A percentile compares a stretch with the other conserved stretches of the same genome.
phyloP scores from a whole-genome alignment of 495 filamentous ascomycete genomes.

The Penicillium ochrochloron region DNA sequence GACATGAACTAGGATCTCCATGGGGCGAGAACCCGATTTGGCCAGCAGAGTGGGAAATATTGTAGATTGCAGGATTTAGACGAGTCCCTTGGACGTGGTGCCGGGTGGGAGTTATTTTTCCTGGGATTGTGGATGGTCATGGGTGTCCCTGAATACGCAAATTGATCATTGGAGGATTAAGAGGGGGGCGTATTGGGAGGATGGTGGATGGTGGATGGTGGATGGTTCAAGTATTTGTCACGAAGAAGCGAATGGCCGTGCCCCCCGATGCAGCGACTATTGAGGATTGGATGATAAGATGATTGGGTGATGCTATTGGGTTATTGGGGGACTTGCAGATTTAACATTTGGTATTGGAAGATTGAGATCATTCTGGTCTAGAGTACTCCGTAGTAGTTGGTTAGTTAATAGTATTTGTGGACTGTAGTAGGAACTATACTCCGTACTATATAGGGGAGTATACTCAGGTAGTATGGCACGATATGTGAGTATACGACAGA shows the following conservation, averaged over 20 bases:
- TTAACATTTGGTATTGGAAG: not conserved
- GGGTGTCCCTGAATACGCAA: not conserved
- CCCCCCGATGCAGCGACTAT: slow-evolving; percentile 4
- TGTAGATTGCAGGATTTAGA: too few species aligned
- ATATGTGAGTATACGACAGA: not conserved
- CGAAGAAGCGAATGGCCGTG: slow-evolving; percentile 1
- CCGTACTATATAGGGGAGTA: not conserved
- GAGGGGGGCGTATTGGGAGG: not conserved
- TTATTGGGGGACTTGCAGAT: slow-evolving; percentile 3
- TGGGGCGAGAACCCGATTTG: slow-evolving; percentile 9
- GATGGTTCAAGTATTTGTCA: slow-evolving; percentile 6
- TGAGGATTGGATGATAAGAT: not conserved
- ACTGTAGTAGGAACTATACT: too few species aligned
- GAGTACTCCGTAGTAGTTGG: not conserved
- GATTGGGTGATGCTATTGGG: not conserved
- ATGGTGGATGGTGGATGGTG: not conserved
- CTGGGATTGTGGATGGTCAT: not conserved
- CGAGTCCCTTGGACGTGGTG: not conserved
- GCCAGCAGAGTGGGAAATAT: not conserved
- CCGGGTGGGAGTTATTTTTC: not conserved
- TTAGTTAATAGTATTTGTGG: not conserved
- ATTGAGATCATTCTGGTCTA: not conserved
- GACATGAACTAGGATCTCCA: slow-evolving; percentile 72
- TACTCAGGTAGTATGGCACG: too few species aligned
- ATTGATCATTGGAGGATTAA: not conserved